phyloP scores from a whole-genome alignment of 1,139 yeast genomes.

The Insectozyma bohioensis region DNA sequence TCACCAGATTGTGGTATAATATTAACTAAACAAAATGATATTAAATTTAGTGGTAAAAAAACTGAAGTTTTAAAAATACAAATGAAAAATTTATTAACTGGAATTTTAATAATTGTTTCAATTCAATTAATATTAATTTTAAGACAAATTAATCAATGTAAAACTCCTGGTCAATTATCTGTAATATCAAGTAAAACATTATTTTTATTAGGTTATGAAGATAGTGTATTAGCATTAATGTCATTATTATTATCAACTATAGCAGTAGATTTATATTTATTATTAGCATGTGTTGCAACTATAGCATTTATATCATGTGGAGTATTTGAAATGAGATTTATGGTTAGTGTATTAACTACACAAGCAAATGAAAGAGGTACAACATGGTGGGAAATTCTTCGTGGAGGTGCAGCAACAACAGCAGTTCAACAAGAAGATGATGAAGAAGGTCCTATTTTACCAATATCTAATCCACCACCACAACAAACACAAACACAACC shows the following conservation, averaged over 20 bases:
- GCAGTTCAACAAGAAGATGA: constrained; percentile 4
- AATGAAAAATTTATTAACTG: constrained; percentile 45
- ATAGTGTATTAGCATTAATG: constrained; percentile 65
- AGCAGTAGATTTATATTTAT: constrained; percentile 56
- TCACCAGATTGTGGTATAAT: constrained; percentile 87
- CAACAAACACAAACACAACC: constrained; percentile 15
- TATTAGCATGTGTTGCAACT: constrained; percentile 70
- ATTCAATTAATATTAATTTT: constrained; percentile 33
- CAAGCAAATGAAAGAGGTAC: constrained; percentile 74
- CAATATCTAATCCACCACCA: constrained; percentile 13
- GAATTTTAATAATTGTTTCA: constrained; percentile 45
- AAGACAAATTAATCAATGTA: constrained; percentile 67
- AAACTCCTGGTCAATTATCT: constrained; percentile 75
- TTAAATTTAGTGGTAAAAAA: constrained; percentile 53
- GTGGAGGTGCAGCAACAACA: constrained; percentile 33
- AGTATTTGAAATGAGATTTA: constrained; percentile 65
- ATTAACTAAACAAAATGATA: constrained; percentile 33
- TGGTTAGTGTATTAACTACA: constrained; percentile 65
- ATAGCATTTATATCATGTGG: constrained; percentile 68
- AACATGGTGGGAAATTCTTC: constrained; percentile 62
- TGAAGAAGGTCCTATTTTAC: constrained; percentile 13
- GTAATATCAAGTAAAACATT: constrained; percentile 35
- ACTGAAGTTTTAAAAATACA: constrained; percentile 47
- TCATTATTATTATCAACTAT: constrained; percentile 61
- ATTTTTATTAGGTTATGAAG: constrained; percentile 71